Evolutionary conservation across 257 asterid species (phyloP), one percentile per base, ranked within the genome.

Genomic region (Catharanthus roseus): DNA sequence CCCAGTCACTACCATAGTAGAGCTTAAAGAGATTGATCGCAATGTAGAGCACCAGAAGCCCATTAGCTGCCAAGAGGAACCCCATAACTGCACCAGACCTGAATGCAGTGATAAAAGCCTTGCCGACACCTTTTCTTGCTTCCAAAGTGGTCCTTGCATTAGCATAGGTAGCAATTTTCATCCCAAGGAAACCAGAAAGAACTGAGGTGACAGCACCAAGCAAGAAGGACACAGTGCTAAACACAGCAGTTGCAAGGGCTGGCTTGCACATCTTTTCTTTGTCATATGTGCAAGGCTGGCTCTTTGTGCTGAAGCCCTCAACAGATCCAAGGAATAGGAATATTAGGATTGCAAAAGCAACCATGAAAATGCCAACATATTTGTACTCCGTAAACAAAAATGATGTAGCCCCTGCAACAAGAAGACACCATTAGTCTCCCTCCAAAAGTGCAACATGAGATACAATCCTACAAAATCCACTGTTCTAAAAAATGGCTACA

Each of bases 81-180:
- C 97, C 97, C 97, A 91, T 91, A 70, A 91, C 97, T 60, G 97
- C 95, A 70, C 97, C 97, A 76, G 86, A 82, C 49, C 86, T 72
- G 68, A 78, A 82, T 49, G 86, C 83, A 8, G 39, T 55, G 18
- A 82, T 82, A 53, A 82, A 82, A 70, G 86, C 86, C 64, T 78
- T 82, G 8, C 86, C 86, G 57, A 91, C 96, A 66, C 97, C 96
- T 81, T 87, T 89, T 60, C 97, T 85, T 0, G 97, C 97, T 84
- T 91, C 97, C 77, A 91, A 42, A 12, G 97, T 91, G 66, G 97
- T 91, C 82, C 97, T 81, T 39, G 97, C 97, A 78, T 91, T 91
- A 64, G 97, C 97, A 80, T 86, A 91, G 24, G 97, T 91, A 10
- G 97, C 97, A 67, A 89, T 91, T 82, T 89, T 91, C 97, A 91